phyloP scores from a whole-genome alignment of 1,284 basidiomycete genomes.

The Cryptococcus amylolentus region DNA sequence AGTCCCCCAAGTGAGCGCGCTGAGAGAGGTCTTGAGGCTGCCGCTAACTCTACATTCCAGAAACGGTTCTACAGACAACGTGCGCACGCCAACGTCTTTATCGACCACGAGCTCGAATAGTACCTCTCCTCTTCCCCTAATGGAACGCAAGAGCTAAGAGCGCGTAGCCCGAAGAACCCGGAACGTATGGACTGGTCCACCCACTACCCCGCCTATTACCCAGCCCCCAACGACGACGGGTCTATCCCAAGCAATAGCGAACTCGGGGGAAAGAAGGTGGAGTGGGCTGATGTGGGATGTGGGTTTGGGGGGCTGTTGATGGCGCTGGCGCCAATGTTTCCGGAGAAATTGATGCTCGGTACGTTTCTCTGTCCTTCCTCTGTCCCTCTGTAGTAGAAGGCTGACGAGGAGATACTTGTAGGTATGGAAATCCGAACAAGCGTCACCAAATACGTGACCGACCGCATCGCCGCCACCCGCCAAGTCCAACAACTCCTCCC shows the following conservation, averaged over 20 bases:
- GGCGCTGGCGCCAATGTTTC: slow-evolving; percentile 83
- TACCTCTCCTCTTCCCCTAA: slow-evolving; percentile 25
- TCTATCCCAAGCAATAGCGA: neutral
- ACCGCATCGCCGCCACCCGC: slow-evolving; percentile 86
- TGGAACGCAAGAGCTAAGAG: neutral
- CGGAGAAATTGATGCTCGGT: slow-evolving; percentile 93
- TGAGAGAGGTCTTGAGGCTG: neutral
- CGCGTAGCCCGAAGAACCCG: slow-evolving; percentile 66
- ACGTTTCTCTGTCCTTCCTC: slow-evolving; percentile 37
- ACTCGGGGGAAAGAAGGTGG: slow-evolving; percentile 55
- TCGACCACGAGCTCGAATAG: slow-evolving; percentile 89
- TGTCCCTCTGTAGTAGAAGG: neutral
- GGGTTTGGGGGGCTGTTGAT: slow-evolving; percentile 95
- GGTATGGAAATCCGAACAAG: slow-evolving; percentile 97
- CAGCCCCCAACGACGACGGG: slow-evolving; percentile 28
- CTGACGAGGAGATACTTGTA: slow-evolving; percentile 47
- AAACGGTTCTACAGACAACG: slow-evolving; percentile 96
- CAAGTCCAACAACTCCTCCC: slow-evolving; percentile 53
- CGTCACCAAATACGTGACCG: slow-evolving; percentile 93
- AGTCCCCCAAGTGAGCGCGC: slow-evolving; percentile 30
- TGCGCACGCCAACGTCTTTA: slow-evolving; percentile 97
- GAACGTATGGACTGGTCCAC: slow-evolving; percentile 74
- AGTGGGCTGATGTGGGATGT: slow-evolving; percentile 96
- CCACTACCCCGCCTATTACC: slow-evolving; percentile 75
- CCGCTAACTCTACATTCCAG: slow-evolving; percentile 49